Base-by-base conservation (phyloP, 2,329 filamentous ascomycete species). In the Gliomastix tumulicola region DNA sequence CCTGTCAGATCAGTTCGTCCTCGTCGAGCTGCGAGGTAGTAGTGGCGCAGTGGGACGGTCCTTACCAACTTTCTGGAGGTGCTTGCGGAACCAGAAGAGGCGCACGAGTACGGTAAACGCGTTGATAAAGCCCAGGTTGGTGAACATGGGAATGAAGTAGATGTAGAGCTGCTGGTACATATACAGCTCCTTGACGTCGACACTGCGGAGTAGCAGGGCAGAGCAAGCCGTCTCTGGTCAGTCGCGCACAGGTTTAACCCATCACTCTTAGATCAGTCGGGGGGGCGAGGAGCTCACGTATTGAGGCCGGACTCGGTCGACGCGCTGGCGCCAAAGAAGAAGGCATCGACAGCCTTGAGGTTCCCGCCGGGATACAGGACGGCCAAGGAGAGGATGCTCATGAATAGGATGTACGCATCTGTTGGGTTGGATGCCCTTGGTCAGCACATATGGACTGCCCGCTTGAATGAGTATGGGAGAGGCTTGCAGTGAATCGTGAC, bases 241-340 rank as follows among this genome's bases (percentile, higher is more conserved):
- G n/a, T n/a, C n/a, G n/a, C n/a, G n/a, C n/a, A n/a, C n/a, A n/a
- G n/a, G n/a, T n/a, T n/a, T n/a, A n/a, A n/a, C n/a, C n/a, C n/a
- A n/a, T n/a, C n/a, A n/a, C n/a, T n/a, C n/a, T n/a, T n/a, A n/a
- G n/a, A n/a, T n/a, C n/a, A n/a, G n/a, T n/a, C n/a, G n/a, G n/a
- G n/a, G n/a, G n/a, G n/a, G n/a, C n/a, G n/a, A n/a, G n/a, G n/a
- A n/a, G 16, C 61, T 34, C 40, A 72, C 66, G 66, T 63, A 43
- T 71, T 73, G 18, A 74, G 49, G 0, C 71, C 70, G 1, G 69
- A 70, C 43, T 69, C 66, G 6, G 69, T 73, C 1, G 65, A 65
- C 3, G 60, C 58, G 45, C 67, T 72, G 41, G 58, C 62, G n/a
- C 67, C 67, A 25, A 72, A 66, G 50, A 72, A 69, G 48, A 65